phyloP scores from a whole-genome alignment of 75 land plant genomes.

The Selaginella tamariscina region DNA sequence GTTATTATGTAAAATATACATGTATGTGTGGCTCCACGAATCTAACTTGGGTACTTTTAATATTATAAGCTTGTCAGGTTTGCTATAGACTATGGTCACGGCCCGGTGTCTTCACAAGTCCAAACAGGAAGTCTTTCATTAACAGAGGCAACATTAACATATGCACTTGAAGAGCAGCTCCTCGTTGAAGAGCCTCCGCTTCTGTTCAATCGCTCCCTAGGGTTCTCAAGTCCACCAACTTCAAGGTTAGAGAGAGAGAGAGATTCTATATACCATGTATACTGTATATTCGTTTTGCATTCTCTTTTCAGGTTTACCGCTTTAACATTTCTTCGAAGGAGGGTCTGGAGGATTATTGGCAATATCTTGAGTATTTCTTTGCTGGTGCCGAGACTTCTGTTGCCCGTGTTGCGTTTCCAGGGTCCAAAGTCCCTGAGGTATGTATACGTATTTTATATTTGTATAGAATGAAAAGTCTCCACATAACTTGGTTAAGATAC shows the following conservation, averaged over 20 bases:
- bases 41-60: neutral
- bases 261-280: no score
- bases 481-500: no score
- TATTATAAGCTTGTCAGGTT: neutral
- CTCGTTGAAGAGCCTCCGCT: slow-evolving; percentile 85
- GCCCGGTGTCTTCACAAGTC: neutral
- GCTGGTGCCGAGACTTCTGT: slow-evolving; percentile 44
- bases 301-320: no score
- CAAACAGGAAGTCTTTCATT: neutral
- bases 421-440: slow-evolving; percentile 87
- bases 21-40: neutral
- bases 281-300: no score
- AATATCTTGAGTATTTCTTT: slow-evolving; percentile 74
- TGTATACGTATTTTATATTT: neutral
- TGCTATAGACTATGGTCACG: neutral
- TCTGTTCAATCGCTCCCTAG: no score
- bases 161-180: slow-evolving; percentile 77
- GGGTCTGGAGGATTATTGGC: slow-evolving; percentile 78
- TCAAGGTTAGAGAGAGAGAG: no score
- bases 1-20: no score
- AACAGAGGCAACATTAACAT: slow-evolving; percentile 38
- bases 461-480: no score
- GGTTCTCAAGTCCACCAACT: no score
- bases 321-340: slow-evolving; percentile 45
- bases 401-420: slow-evolving; percentile 79